Evolutionary conservation across 257 asterid genomes (phyloP).

Genomic region (Oldenlandia corymbosa): DNA sequence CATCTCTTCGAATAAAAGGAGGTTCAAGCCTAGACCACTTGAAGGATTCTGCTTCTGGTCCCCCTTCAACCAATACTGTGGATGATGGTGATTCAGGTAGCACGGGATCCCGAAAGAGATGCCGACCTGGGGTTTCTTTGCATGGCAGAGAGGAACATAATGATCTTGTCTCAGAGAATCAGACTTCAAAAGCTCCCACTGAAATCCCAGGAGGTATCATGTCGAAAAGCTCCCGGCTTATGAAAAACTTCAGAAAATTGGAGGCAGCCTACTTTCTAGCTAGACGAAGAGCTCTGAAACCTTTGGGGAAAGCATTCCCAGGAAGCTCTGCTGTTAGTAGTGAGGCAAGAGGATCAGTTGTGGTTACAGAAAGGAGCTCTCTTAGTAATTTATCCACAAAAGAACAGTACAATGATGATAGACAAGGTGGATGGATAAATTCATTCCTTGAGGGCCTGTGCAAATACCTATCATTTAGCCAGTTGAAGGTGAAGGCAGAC

Average conservation of each 20-base stretch:
- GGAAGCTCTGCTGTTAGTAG: constrained; percentile 46
- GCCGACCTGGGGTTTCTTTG: constrained; percentile 40
- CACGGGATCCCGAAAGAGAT: constrained; percentile 68
- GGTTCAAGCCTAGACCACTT: constrained; percentile 35
- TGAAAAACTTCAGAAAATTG: constrained; percentile 73
- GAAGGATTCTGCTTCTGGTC: constrained; percentile 33
- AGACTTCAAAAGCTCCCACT: constrained; percentile 29
- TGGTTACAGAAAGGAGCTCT: constrained; percentile 68
- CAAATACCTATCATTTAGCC: constrained; percentile 73
- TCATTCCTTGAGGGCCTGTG: constrained; percentile 78
- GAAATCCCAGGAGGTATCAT: constrained; percentile 40
- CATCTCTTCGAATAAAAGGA: constrained; percentile 41
- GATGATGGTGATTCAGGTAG: constrained; percentile 54
- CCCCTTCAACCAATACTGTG: constrained; percentile 25
- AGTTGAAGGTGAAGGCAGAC: constrained; percentile 80
- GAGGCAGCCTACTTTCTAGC: constrained; percentile 76
- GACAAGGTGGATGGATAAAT: constrained; percentile 59
- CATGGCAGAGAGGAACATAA: constrained; percentile 29
- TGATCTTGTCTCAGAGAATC: constrained; percentile 26
- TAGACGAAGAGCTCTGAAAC: constrained; percentile 49
- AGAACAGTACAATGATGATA: constrained; percentile 42
- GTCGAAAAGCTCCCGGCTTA: constrained; percentile 57
- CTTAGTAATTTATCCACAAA: constrained; percentile 55
- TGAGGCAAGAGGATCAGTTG: constrained; percentile 46
- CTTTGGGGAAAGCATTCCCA: constrained; percentile 26